A percentile compares a stretch with the other conserved stretches of the same genome.
Evolutionary conservation across 768 basidiomycete genomes (phyloP).

Genomic region (Lentinula guzmanii): DNA sequence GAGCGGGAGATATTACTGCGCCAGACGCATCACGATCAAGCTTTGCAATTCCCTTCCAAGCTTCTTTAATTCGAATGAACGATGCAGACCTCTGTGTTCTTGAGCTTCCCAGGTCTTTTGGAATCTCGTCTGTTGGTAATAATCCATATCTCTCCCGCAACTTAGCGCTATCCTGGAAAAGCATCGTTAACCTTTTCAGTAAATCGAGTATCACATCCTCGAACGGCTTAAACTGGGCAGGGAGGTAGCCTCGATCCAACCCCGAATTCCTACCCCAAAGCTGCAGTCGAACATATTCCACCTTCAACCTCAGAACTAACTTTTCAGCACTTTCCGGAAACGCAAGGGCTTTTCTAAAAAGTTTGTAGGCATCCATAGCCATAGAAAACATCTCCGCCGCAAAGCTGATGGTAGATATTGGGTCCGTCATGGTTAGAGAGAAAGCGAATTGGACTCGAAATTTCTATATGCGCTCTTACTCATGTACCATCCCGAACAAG

Average conservation of each 20-base stretch:
- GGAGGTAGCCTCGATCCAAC: background rate
- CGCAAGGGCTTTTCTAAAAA: constrained; percentile 4
- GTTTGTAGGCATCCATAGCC: background rate
- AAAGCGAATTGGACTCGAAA: background rate
- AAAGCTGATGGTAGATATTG: background rate
- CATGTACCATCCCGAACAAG: background rate
- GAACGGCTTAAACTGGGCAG: background rate
- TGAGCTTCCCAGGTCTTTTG: background rate
- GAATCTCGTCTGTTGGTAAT: background rate
- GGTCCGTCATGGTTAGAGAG: background rate
- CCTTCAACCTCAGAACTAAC: constrained; percentile 5
- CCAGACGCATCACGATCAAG: background rate
- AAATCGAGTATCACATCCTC: constrained; percentile 5
- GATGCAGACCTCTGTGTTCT: background rate
- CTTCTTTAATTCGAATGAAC: background rate
- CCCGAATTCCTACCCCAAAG: constrained; percentile 10
- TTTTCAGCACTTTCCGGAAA: constrained; percentile 7
- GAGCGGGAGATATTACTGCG: background rate
- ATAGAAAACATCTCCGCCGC: background rate
- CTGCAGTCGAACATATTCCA: constrained; percentile 7
- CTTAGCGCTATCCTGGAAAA: background rate
- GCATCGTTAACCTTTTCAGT: background rate
- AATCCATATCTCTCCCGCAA: background rate
- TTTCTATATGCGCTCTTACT: background rate
- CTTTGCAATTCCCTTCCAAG: background rate